phyloP scores from a whole-genome alignment of 78 protist species.

The Dictyostelium brefeldianum region DNA sequence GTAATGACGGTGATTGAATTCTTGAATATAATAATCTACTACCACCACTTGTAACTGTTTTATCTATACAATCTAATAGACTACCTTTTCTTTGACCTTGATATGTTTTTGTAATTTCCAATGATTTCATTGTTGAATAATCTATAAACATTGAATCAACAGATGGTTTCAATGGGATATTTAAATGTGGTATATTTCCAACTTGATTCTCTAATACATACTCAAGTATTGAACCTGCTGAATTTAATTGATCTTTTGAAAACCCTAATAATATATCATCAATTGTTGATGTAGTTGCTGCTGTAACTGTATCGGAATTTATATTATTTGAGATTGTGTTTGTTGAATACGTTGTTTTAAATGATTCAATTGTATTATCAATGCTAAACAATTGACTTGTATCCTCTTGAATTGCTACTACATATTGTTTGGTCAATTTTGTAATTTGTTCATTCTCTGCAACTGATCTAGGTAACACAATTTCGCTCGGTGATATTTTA shows the following conservation, averaged over 20 bases:
- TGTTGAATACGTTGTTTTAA: too few species aligned
- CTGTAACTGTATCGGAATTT: background rate
- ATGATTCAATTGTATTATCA: too few species aligned
- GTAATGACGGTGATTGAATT: slow-evolving; percentile 59
- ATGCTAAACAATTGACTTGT: too few species aligned
- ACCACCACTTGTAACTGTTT: slow-evolving; percentile 56
- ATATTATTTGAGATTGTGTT: background rate
- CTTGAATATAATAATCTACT: slow-evolving; percentile 53
- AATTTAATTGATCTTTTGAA: slow-evolving; percentile 15
- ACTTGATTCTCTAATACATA: slow-evolving; percentile 36
- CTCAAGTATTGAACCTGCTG: slow-evolving; percentile 29
- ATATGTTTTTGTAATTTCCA: slow-evolving; percentile 58
- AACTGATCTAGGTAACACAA: slow-evolving; percentile 8
- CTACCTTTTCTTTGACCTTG: slow-evolving; percentile 36
- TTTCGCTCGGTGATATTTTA: slow-evolving; percentile 53
- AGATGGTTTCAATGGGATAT: background rate
- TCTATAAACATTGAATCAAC: slow-evolving; percentile 62
- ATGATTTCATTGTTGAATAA: slow-evolving; percentile 61
- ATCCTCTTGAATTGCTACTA: too few species aligned
- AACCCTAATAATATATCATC: background rate
- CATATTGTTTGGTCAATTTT: slow-evolving; percentile 22
- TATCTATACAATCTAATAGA: slow-evolving; percentile 49
- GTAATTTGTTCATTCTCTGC: background rate
- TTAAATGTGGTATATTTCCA: slow-evolving; percentile 40
- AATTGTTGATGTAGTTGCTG: too few species aligned